A percentile compares a stretch with the other conserved stretches of the same genome.
phyloP scores from a whole-genome alignment of 2,329 filamentous ascomycete species.

The Aspergillus flavus region DNA sequence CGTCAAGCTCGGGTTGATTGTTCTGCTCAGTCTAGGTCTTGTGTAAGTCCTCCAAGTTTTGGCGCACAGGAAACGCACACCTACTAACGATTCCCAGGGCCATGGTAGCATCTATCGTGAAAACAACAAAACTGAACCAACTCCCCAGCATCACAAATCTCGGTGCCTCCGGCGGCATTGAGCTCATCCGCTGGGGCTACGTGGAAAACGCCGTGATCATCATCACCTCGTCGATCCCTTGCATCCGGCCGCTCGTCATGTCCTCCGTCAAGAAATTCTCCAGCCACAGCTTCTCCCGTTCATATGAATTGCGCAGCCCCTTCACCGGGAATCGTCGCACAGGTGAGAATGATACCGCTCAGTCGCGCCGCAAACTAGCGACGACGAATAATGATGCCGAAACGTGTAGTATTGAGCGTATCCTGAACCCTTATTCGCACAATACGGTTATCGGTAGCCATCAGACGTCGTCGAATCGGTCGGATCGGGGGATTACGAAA shows the following conservation, averaged over 20 bases:
- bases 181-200: conserved; percentile 35
- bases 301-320: conserved; percentile 31
- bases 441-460: conserved; percentile 6
- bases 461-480: conserved; percentile 11
- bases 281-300: conserved; percentile 25
- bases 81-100: conserved; percentile 18
- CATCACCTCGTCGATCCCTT: conserved; percentile 35
- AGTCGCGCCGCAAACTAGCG: conserved; percentile 19
- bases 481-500: conserved; percentile 29
- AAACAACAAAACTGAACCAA: conserved; percentile 30
- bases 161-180: conserved; percentile 25
- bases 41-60: conserved; percentile 20
- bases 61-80: not conserved
- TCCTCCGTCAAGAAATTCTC: conserved; percentile 35
- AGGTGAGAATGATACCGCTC: conserved; percentile 19
- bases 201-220: conserved; percentile 34
- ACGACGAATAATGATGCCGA: conserved; percentile 20
- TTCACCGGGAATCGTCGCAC: conserved; percentile 23
- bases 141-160: conserved; percentile 32
- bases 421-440: conserved; percentile 17
- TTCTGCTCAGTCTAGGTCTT: conserved; percentile 31
- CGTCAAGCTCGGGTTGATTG: conserved; percentile 32
- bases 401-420: conserved; percentile 30
- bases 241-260: conserved; percentile 33
- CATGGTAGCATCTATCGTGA: conserved; percentile 36